Evolutionary conservation across 192 early-diverging fungal species (phyloP).

Genomic region (Geranomyces michiganensis): DNA sequence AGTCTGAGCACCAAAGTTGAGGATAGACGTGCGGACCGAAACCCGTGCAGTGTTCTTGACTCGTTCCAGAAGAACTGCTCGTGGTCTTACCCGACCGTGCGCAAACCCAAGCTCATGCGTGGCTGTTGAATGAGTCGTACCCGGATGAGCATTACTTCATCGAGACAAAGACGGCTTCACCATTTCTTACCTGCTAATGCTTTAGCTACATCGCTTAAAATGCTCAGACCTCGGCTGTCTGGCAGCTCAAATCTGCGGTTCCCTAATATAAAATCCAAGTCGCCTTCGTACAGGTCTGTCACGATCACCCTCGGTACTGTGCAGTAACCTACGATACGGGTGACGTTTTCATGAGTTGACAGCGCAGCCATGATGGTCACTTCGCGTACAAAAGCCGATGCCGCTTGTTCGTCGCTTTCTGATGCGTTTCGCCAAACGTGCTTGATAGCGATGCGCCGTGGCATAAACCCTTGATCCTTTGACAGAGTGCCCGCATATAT

Average conservation of each 20-base stretch:
- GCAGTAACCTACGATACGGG: slow-evolving; percentile 33
- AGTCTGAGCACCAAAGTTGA: slow-evolving; percentile 17
- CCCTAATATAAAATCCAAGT: slow-evolving; percentile 30
- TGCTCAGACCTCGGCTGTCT: slow-evolving; percentile 8
- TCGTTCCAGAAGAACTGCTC: slow-evolving; percentile 31
- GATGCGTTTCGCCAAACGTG: slow-evolving; percentile 32
- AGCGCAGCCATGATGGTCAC: slow-evolving; percentile 33
- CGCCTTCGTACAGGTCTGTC: slow-evolving; percentile 31
- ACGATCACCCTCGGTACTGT: slow-evolving; percentile 32
- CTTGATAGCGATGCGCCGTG: slow-evolving; percentile 26
- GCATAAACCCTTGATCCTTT: slow-evolving; percentile 31
- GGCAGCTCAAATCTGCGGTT: slow-evolving; percentile 32
- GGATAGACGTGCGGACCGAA: slow-evolving; percentile 19
- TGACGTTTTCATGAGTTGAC: slow-evolving; percentile 21
- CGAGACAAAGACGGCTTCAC: too few species aligned
- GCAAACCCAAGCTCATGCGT: slow-evolving; percentile 23
- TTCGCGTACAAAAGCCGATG: slow-evolving; percentile 15
- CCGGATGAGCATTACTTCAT: neutral
- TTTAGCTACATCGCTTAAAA: slow-evolving; percentile 24
- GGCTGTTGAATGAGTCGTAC: neutral
- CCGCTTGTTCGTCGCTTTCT: slow-evolving; percentile 15
- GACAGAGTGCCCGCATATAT: slow-evolving; percentile 31
- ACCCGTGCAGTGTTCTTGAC: slow-evolving; percentile 24
- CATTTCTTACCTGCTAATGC: slow-evolving; percentile 8
- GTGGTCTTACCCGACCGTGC: slow-evolving; percentile 25